Evolutionary conservation across 2,329 filamentous ascomycete species (phyloP).

Genomic region (Penicillium sp.): DNA sequence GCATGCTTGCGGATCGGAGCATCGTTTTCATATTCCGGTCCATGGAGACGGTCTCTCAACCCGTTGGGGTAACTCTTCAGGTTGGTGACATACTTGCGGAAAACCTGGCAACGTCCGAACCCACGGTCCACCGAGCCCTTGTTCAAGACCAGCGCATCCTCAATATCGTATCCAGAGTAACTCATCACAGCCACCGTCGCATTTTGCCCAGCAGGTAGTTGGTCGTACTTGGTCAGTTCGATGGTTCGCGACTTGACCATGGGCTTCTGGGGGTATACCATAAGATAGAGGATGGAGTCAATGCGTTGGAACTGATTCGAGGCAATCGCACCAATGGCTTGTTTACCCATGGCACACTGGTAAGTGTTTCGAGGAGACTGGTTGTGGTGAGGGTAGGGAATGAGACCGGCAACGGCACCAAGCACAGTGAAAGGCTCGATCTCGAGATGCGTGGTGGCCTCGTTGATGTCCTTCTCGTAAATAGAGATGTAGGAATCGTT

Average conservation of each 20-base stretch:
- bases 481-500: conserved; percentile 93
- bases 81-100: conserved; percentile 85
- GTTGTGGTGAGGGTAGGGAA: conserved; percentile 98
- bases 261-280: conserved; percentile 95
- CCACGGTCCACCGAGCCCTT: conserved; percentile 93
- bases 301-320: conserved; percentile 98
- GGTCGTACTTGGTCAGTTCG: conserved; percentile 94
- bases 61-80: conserved; percentile 88
- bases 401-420: conserved; percentile 90
- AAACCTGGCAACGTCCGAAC: conserved; percentile 96
- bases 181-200: conserved; percentile 99
- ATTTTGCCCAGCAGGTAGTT: conserved; percentile 93
- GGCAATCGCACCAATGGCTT: conserved; percentile 96
- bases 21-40: conserved; percentile 64
- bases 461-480: conserved; percentile 79
- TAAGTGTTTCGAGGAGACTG: conserved; percentile 98
- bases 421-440: conserved; percentile 98
- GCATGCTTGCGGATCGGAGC: conserved; percentile 66
- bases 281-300: conserved; percentile 90
- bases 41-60: conserved; percentile 56
- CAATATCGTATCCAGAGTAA: conserved; percentile 98
- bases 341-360: conserved; percentile 99
- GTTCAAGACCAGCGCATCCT: conserved; percentile 94
- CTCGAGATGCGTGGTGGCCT: conserved; percentile 87
- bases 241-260: conserved; percentile 98